Evolutionary conservation across 805 yeast species (phyloP).

Genomic region (Myxozyma nipponensis): DNA sequence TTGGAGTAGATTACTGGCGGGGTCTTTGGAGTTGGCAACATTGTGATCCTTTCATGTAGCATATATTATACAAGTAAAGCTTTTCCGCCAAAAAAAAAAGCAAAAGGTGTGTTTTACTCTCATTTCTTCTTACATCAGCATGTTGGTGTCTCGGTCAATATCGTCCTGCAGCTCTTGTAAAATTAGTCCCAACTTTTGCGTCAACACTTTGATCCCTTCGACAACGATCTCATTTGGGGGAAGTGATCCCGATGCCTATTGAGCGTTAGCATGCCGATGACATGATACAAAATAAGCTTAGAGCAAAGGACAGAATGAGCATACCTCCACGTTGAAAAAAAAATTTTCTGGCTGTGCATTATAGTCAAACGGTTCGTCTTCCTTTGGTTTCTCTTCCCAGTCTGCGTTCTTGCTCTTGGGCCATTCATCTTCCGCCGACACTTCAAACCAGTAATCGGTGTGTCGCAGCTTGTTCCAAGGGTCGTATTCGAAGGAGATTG

Average conservation of each 20-base stretch:
- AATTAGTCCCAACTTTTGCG: constrained; percentile 85
- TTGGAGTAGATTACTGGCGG: too few relatives aligned
- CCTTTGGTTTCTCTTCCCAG: constrained; percentile 68
- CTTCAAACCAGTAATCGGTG: constrained; percentile 96
- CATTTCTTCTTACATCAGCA: constrained; percentile 11
- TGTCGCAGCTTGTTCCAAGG: constrained; percentile 98
- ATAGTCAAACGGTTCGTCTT: constrained; percentile 78
- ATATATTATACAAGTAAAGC: too few relatives aligned
- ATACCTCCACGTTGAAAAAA: constrained; percentile 75
- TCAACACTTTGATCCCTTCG: constrained; percentile 79
- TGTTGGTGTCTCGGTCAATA: constrained; percentile 10
- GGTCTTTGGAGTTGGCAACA: too few relatives aligned
- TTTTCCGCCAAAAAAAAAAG: too few relatives aligned
- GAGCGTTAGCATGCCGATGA: not conserved
- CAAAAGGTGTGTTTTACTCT: too few relatives aligned
- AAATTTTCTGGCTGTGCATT: constrained; percentile 75
- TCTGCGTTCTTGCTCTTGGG: constrained; percentile 83
- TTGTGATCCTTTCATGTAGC: too few relatives aligned
- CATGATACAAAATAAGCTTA: not conserved
- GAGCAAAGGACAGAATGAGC: not conserved
- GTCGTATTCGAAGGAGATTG: constrained; percentile 93
- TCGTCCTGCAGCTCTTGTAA: constrained; percentile 54
- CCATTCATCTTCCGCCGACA: constrained; percentile 86
- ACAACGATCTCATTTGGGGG: constrained; percentile 85
- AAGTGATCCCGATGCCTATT: constrained; percentile 71